Conservation (phyloP, 2,329 filamentous ascomycete species). For the Plenodomus tracheiphilus region DNA sequence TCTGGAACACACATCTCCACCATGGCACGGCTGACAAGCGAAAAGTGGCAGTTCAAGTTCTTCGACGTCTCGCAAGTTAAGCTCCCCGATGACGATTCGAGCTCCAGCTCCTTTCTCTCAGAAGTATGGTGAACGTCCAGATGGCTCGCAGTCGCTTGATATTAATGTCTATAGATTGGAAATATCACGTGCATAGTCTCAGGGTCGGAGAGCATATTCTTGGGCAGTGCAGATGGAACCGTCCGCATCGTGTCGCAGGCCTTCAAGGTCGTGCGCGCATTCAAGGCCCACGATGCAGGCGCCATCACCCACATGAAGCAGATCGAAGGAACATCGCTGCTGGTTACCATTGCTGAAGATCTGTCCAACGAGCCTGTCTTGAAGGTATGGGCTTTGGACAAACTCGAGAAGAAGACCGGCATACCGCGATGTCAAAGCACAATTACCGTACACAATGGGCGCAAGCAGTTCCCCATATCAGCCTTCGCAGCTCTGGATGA, state of each 20-base stretch:
- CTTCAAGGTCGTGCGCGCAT: slow-evolving; percentile 85
- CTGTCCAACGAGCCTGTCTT: slow-evolving; percentile 82
- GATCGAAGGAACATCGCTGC: slow-evolving; percentile 79
- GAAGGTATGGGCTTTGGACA: slow-evolving; percentile 98
- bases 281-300: slow-evolving; percentile 80
- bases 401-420: slow-evolving; percentile 90
- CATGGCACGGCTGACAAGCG: slow-evolving; percentile 26
- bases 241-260: slow-evolving; percentile 85
- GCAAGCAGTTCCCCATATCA: slow-evolving; percentile 92
- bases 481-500: slow-evolving; percentile 87
- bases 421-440: slow-evolving; percentile 86
- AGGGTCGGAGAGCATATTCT: slow-evolving; percentile 85
- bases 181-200: slow-evolving; percentile 83
- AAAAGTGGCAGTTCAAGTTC: slow-evolving; percentile 99
- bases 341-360: slow-evolving; percentile 88
- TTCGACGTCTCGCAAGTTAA: slow-evolving; percentile 90
- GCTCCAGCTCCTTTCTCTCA: slow-evolving; percentile 68
- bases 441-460: slow-evolving; percentile 82
- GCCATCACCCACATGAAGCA: slow-evolving; percentile 91
- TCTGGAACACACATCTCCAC: neutral
- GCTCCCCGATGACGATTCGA: slow-evolving; percentile 70
- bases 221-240: slow-evolving; percentile 81
- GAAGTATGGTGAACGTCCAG: slow-evolving; percentile 61
- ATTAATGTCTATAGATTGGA: slow-evolving; percentile 50
- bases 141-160: slow-evolving; percentile 27